Evolutionary conservation across 176 grass and related monocot species (phyloP).

Genomic region (Saccharum spontaneum): DNA sequence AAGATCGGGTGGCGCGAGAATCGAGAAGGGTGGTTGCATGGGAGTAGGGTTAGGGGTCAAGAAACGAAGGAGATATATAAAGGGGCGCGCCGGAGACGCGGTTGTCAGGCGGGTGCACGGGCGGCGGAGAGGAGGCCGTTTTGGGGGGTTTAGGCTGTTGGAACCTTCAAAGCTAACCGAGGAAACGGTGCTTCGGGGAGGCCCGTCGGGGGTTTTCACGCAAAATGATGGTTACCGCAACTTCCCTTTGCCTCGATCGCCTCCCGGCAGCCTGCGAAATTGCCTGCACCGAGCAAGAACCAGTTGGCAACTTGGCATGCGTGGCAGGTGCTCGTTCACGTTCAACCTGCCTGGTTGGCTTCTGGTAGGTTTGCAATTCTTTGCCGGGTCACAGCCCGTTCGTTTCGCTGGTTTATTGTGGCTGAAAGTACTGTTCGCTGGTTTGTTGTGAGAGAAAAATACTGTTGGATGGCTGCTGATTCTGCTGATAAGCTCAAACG

Average conservation of each 20-base stretch:
- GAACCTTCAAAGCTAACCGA: background rate
- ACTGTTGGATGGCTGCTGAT: too few relatives aligned
- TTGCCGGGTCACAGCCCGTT: too few relatives aligned
- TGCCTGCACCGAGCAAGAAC: background rate
- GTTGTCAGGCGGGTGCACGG: background rate
- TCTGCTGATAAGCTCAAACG: too few relatives aligned
- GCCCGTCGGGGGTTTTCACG: background rate
- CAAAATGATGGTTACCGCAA: background rate
- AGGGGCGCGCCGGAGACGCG: slow-evolving; percentile 13
- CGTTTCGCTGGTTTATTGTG: too few relatives aligned
- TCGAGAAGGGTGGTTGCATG: background rate
- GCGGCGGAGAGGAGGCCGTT: background rate
- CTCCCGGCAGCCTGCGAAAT: background rate
- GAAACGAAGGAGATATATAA: background rate
- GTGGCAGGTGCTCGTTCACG: background rate
- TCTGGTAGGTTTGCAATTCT: background rate
- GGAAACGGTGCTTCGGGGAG: background rate
- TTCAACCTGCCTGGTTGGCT: background rate
- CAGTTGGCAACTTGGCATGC: background rate
- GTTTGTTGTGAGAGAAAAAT: too few relatives aligned
- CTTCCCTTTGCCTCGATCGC: background rate
- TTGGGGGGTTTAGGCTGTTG: background rate
- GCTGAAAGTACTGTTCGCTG: too few relatives aligned
- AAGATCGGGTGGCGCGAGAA: background rate
- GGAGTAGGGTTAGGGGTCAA: background rate